A percentile compares a stretch with the other conserved stretches of the same genome.
Evolutionary conservation across 441 rosid species (phyloP).

Genomic region (Syzygium malaccense): DNA sequence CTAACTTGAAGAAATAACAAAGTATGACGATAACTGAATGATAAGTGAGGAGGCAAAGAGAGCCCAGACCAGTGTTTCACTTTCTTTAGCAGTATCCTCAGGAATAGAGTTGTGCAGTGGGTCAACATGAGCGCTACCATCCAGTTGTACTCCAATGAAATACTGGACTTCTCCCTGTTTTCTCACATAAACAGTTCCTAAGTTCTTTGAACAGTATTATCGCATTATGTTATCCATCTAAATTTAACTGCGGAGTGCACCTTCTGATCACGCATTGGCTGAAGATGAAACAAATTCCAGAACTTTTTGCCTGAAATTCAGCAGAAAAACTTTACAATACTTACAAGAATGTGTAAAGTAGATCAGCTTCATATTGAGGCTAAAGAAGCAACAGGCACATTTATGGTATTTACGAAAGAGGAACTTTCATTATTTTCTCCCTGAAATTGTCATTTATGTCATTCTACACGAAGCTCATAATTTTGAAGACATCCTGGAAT

Average conservation of each 20-base stretch:
- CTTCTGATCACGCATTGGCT: slow-evolving; percentile 99
- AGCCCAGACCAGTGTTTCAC: slow-evolving; percentile 60
- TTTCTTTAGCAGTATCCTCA: slow-evolving; percentile 52
- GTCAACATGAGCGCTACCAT: slow-evolving; percentile 92
- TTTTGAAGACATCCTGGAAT: neutral
- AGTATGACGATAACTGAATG: neutral
- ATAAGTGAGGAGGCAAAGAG: neutral
- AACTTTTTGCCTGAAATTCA: slow-evolving; percentile 77
- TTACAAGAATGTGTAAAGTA: neutral
- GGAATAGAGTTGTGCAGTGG: slow-evolving; percentile 68
- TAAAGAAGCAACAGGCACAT: neutral
- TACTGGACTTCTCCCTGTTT: slow-evolving; percentile 95
- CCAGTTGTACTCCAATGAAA: slow-evolving; percentile 96
- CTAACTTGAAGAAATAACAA: neutral
- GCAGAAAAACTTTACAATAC: neutral
- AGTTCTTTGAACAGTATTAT: neutral
- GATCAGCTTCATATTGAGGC: neutral
- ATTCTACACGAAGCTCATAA: neutral
- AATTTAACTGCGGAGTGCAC: slow-evolving; percentile 16
- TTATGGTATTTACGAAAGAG: neutral
- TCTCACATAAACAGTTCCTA: neutral
- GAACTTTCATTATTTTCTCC: neutral
- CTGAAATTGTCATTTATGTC: neutral
- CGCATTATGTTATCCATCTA: neutral
- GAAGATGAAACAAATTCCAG: slow-evolving; percentile 97